Conservation (phyloP, 768 basidiomycete species). For the Erythrobasidium yunnanense region DNA sequence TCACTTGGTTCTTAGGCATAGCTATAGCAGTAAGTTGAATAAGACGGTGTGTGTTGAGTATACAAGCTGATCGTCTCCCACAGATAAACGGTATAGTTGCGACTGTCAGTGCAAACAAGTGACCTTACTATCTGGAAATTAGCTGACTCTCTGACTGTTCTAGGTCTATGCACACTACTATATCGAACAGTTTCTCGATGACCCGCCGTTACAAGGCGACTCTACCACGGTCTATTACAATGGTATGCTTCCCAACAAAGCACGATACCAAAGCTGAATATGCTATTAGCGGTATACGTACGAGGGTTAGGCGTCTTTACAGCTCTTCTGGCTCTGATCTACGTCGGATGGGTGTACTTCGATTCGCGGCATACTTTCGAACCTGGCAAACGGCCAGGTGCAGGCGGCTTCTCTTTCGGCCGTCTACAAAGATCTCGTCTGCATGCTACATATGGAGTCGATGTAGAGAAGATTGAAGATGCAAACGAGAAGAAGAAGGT, state of each 20-base stretch:
- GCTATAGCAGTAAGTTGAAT: not conserved
- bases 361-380: not conserved
- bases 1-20: not conserved
- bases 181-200: not conserved
- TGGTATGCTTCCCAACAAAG: not conserved
- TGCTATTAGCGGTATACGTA: not conserved
- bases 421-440: not conserved
- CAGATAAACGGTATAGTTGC: not conserved
- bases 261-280: not conserved
- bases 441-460: not conserved
- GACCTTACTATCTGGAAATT: not conserved
- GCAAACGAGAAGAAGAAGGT: not conserved
- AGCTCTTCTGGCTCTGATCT: not conserved
- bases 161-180: not conserved
- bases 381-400: not conserved
- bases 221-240: not conserved
- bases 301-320: not conserved
- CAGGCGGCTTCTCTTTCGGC: not conserved
- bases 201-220: not conserved
- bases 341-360: not conserved
- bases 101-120: not conserved
- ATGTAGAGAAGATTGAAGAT: not conserved
- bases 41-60: too few species aligned
- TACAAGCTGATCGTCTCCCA: not conserved
- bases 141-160: too few species aligned